Evolutionary conservation across 257 asterid species (phyloP), one percentile per base, ranked within the genome.

Genomic region (Ehretia macrophylla): DNA sequence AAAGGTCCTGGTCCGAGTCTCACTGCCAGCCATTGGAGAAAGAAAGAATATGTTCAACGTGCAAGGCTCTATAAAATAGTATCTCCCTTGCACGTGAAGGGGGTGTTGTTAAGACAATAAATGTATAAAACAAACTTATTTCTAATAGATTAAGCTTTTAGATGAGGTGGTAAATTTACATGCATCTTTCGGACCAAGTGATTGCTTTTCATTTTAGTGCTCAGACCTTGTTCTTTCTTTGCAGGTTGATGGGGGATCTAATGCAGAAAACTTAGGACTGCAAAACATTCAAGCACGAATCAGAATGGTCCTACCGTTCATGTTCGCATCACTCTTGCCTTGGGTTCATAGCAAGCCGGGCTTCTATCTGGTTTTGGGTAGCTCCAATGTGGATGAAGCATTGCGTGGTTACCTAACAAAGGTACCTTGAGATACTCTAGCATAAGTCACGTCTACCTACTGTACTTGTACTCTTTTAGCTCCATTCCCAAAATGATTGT

Each of bases 321-420:
- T 92, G 98, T 71, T 92, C 66, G 98, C 98, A 50, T 88, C 99
- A 38, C 94, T 92, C 56, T 73, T 88, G 77, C 97, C 96, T 23
- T 92, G 99, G 99, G 95, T 86, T 67, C 99, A 92, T 71, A 85
- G 69, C 76, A 92, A 84, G 76, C 93, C 87, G 2, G 99, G 99
- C n/a, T 92, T 92, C 69, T 88, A 79, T 77, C 77, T 92, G 69
- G 99, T 92, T 67, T 69, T 92, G 58, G 96, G 99, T 70, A 88
- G 99, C 85, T 88, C 96, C 75, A 92, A 92, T 54, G 97, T 86
- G 53, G 96, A 88, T 71, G 99, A 92, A 83, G 99, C 85, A 44
- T 76, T 92, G 52, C 92, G 93, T 63, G 99, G 97, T 55, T 88
- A 86, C 77, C 71, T 88, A 59, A 92, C 95, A 46, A 92, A 92